phyloP scores from a whole-genome alignment of 108 stramenopile species.

The Skeletonema grethae region DNA sequence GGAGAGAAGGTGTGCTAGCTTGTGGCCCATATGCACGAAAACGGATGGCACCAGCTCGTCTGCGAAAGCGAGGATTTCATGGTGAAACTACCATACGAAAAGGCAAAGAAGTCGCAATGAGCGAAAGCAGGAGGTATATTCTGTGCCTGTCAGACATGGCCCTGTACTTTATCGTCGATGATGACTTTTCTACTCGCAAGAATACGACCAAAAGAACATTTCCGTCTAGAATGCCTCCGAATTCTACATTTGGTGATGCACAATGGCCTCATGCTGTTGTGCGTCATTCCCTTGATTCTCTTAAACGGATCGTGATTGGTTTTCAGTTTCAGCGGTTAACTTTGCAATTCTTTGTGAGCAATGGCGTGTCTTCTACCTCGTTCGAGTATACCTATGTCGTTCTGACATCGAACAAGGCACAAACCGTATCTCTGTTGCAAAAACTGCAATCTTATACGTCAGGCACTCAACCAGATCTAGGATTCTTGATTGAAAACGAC shows the following conservation, averaged over 20 bases:
- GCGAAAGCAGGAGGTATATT: slow-evolving; percentile 67
- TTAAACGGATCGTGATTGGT: slow-evolving; percentile 76
- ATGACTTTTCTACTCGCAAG: slow-evolving; percentile 51
- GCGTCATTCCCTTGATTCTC: slow-evolving; percentile 59
- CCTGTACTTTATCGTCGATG: slow-evolving; percentile 72
- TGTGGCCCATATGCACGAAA: slow-evolving; percentile 70
- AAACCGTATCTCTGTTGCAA: slow-evolving; percentile 66
- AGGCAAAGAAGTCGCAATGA: slow-evolving; percentile 50
- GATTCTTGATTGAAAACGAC: slow-evolving; percentile 79
- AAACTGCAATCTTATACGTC: slow-evolving; percentile 63
- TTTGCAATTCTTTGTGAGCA: slow-evolving; percentile 61
- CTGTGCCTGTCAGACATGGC: slow-evolving; percentile 65
- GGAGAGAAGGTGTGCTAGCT: slow-evolving; percentile 75
- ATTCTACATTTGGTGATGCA: slow-evolving; percentile 62
- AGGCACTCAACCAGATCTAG: slow-evolving; percentile 23
- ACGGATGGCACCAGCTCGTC: slow-evolving; percentile 59
- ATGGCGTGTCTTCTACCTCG: slow-evolving; percentile 28
- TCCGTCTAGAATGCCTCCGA: slow-evolving; percentile 63
- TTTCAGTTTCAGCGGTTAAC: slow-evolving; percentile 85
- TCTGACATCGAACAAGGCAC: slow-evolving; percentile 69
- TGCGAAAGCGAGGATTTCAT: slow-evolving; percentile 70
- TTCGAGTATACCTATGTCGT: slow-evolving; percentile 75
- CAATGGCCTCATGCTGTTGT: slow-evolving; percentile 82
- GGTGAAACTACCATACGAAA: slow-evolving; percentile 52
- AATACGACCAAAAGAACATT: slow-evolving; percentile 49